Evolutionary conservation across 306 rosid genomes (phyloP), one percentile per base, ranked within the genome.

Genomic region (Fragaria ananassa): DNA sequence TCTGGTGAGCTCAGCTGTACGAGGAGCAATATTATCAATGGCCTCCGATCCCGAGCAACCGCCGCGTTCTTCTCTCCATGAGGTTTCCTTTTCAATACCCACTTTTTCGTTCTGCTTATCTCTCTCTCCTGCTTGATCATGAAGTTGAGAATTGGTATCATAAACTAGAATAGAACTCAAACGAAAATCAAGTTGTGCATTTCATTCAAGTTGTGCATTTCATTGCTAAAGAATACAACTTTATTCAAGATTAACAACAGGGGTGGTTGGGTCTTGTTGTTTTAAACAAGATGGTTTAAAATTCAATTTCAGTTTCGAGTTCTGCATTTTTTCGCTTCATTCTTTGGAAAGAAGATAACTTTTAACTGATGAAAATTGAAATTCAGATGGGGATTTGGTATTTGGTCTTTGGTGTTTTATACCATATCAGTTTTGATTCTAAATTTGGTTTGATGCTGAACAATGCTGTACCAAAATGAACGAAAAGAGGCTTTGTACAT

Each of bases 31-130:
- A 53, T 53, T 25, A 23, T 25, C 67, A 66, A 90, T 93, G 97
- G 89, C 90, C 29, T 79, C 91, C 18, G 91, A 87, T 74, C 83
- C 78, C n/a, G 88, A 85, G 72, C 88, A 67, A 72, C 82, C 47
- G 9, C 1, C 79, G 31, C 70, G 56, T 21, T 57, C 86, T 74
- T 85, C 90, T 58, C 23, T 62, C 65, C 68, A 54, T 51, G 47
- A 86, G 97, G 93, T 91, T 68, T 50, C 34, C 8, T 65, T 39
- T 58, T 72, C 46, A 49, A 23, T 35, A 29, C 73, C 79, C 31
- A 6, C 66, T 2, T 50, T 47, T 60, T 71, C 53, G 70, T 65
- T 35, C 8, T 14, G 12, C 37, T 11, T 34, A 50, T 44, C 13
- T 4, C 18, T 34, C 3, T 3, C 17, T n/a, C 47, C 51, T 10